phyloP scores from a whole-genome alignment of 768 basidiomycete genomes.

The Tephrocybe sp. region DNA sequence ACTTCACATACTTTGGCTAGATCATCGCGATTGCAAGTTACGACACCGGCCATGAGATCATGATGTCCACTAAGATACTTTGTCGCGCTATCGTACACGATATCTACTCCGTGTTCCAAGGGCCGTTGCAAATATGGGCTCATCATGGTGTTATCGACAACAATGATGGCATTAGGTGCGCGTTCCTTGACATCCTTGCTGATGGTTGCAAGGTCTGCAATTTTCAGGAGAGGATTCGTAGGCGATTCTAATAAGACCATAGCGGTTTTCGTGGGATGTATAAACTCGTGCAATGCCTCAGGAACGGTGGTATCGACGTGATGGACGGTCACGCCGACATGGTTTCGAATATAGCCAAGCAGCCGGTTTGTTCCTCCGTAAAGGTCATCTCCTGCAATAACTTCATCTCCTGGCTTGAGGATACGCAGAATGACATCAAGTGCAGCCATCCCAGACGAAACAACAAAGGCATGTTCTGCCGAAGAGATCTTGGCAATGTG shows the following conservation, averaged over 20 bases:
- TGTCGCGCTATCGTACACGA: slow-evolving; percentile 97
- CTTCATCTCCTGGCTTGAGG: slow-evolving; percentile 92
- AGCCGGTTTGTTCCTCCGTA: slow-evolving; percentile 98
- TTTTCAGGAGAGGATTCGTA: slow-evolving; percentile 95
- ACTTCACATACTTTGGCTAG: slow-evolving; percentile 65
- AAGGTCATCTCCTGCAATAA: slow-evolving; percentile 95
- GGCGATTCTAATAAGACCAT: slow-evolving; percentile 98
- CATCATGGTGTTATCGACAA: slow-evolving; percentile 99
- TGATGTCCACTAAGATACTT: slow-evolving; percentile 99
- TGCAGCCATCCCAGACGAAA: slow-evolving; percentile 98
- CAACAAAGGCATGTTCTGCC: slow-evolving; percentile 84
- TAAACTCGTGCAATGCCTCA: slow-evolving; percentile 54
- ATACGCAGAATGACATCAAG: slow-evolving; percentile 93
- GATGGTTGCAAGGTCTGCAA: slow-evolving; percentile 86
- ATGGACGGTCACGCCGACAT: slow-evolving; percentile 86
- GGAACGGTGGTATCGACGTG: slow-evolving; percentile 93
- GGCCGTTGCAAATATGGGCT: slow-evolving; percentile 96
- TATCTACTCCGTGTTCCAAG: slow-evolving; percentile 92
- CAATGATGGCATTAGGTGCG: slow-evolving; percentile 77
- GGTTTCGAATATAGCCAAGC: slow-evolving; percentile 81
- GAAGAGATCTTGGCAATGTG: slow-evolving; percentile 97
- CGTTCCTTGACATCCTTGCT: slow-evolving; percentile 80
- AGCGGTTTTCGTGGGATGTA: slow-evolving; percentile 73
- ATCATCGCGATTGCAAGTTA: slow-evolving; percentile 90
- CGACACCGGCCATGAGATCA: slow-evolving; percentile 97